Base-by-base conservation (phyloP, 768 basidiomycete genomes). In the Rubroboletus pulcherrimus region DNA sequence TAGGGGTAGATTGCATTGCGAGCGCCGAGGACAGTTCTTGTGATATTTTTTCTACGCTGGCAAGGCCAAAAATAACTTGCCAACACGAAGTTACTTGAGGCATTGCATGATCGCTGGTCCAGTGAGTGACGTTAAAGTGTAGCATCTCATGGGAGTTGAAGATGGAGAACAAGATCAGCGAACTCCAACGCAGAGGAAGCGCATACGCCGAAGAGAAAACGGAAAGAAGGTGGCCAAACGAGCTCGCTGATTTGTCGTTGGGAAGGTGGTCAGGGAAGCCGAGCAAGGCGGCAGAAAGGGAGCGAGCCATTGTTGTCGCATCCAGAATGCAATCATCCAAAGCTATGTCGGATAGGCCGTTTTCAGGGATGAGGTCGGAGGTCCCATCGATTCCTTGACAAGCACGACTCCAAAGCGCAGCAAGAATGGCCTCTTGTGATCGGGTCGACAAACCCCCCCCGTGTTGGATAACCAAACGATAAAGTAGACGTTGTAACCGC, bases 41-140 rank as follows among this genome's bases (percentile, higher is more conserved):
- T 26, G 69, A 41, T 6, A 66, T 59, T 42, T 67, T 71, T 33
- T 79, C 73, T 44, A 81, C 21, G 14, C 64, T 68, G 17, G 74
- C 73, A 35, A 82, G 63, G 14, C 73, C 71, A 56, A 78, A 73
- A 6, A 80, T 66, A 4, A 74, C 70, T 33, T 71, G 71, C 82
- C 81, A 82, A 17, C 58, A 55, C 21, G 51, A 49, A 7, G 29
- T 31, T 10, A 56, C 55, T 26, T 38, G 49, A 29, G 67, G 45
- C 21, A 51, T 49, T 14, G 38, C 8, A 37, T 35, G 44, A 19
- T 54, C 39, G 54, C 31, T 35, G 21, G 55, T 34, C 42, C 49
- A 57, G 0, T 43, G 35, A 8, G 29, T 39, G 38, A 5, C 43
- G 6, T 47, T 39, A 4, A 38, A n/a, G 30, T 31, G 34, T 9